Evolutionary conservation across 257 asterid species (phyloP).

Genomic region (Misopates orontium): DNA sequence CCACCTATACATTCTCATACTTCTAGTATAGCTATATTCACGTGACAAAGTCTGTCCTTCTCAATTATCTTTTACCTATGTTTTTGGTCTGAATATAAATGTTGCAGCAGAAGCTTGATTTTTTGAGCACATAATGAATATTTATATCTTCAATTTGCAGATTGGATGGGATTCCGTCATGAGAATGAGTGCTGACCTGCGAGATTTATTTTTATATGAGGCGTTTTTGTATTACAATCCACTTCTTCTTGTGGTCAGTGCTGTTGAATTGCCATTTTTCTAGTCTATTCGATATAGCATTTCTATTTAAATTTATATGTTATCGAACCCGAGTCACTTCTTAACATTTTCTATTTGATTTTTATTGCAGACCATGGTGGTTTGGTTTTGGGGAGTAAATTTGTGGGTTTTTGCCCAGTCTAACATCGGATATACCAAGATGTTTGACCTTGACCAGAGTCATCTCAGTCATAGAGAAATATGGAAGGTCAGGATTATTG

Average conservation of each 20-base stretch:
- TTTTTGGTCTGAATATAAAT: constrained; percentile 20
- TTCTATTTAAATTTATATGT: constrained; percentile 3
- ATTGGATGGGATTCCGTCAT: constrained; percentile 98
- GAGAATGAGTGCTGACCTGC: constrained; percentile 95
- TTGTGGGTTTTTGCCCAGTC: constrained; percentile 86
- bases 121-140: constrained; percentile 24
- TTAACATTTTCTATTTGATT: constrained; percentile 25
- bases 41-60: constrained; percentile 4
- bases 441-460: constrained; percentile 91
- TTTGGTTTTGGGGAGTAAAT: constrained; percentile 98
- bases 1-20: constrained; percentile 17
- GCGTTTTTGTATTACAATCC: constrained; percentile 98
- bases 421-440: constrained; percentile 71
- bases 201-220: constrained; percentile 91
- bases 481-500: constrained; percentile 74
- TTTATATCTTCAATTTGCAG: constrained; percentile 47
- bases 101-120: constrained; percentile 18
- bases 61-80: neutral
- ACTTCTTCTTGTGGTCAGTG: constrained; percentile 93
- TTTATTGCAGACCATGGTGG: constrained; percentile 80
- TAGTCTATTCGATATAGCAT: constrained; percentile 7
- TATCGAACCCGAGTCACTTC: neutral
- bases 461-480: constrained; percentile 90
- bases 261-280: constrained; percentile 23
- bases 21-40: constrained; percentile 9